Evolutionary conservation across 805 yeast species (phyloP).

Genomic region (Teunomyces lycoperdinae): DNA sequence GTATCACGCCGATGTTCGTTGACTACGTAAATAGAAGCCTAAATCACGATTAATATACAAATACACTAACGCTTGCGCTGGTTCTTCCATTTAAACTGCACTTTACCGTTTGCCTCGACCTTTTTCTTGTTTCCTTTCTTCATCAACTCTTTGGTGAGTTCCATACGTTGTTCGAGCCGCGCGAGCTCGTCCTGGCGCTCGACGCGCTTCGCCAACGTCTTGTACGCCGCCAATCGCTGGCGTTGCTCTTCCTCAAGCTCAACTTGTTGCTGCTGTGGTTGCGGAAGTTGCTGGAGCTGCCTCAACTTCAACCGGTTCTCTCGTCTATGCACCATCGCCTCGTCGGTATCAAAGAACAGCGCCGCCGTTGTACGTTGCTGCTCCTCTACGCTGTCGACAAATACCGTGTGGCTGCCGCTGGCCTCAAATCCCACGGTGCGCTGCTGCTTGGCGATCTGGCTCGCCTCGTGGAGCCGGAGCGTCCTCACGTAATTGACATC

Average conservation of each 20-base stretch:
- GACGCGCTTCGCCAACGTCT: constrained; percentile 59
- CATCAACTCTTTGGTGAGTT: constrained; percentile 81
- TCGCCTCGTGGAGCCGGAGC: constrained; percentile 64
- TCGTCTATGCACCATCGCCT: constrained; percentile 53
- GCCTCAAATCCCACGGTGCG: constrained; percentile 49
- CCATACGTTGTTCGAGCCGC: constrained; percentile 69
- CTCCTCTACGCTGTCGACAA: constrained; percentile 64
- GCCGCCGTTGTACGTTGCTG: constrained; percentile 62
- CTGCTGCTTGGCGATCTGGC: constrained; percentile 58
- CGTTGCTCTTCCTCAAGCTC: constrained; percentile 38
- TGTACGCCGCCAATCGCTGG: constrained; percentile 57
- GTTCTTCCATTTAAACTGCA: constrained; percentile 80
- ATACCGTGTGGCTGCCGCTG: constrained; percentile 79
- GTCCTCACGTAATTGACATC: constrained; percentile 85
- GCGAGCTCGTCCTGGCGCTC: constrained; percentile 68
- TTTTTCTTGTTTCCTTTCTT: constrained; percentile 86
- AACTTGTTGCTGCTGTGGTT: constrained; percentile 21
- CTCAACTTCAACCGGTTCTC: constrained; percentile 68
- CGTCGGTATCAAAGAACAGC: constrained; percentile 67
- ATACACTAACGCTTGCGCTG: constrained; percentile 53
- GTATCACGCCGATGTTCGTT: constrained; percentile 71
- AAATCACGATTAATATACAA: constrained; percentile 22
- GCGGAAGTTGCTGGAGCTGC: constrained; percentile 48
- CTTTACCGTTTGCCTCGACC: constrained; percentile 62
- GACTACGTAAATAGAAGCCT: constrained; percentile 73